phyloP scores from a whole-genome alignment of 441 rosid genomes.

The Biscutella auriculata region DNA sequence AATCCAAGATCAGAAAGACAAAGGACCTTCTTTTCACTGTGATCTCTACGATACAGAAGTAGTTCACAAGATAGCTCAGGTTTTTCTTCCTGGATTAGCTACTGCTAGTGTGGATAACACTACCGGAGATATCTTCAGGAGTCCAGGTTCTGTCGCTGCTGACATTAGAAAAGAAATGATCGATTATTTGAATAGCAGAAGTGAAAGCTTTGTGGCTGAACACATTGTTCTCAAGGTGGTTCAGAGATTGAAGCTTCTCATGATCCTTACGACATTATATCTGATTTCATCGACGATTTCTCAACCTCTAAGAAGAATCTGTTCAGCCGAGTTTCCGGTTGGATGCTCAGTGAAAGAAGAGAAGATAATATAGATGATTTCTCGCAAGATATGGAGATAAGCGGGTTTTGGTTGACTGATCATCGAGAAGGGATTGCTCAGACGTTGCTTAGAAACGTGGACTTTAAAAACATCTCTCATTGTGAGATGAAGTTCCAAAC shows the following conservation, averaged over 20 bases:
- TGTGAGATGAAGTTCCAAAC: conserved; percentile 52
- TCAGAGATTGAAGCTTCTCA: conserved; percentile 41
- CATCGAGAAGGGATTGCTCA: conserved; percentile 50
- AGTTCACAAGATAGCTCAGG: conserved; percentile 53
- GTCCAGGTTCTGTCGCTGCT: conserved; percentile 72
- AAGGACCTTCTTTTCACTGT: conserved; percentile 45
- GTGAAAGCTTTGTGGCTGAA: conserved; percentile 74
- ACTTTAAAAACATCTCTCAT: conserved; percentile 51
- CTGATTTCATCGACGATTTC: conserved; percentile 70
- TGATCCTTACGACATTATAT: conserved; percentile 60
- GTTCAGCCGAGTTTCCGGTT: conserved; percentile 68
- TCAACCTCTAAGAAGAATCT: conserved; percentile 62
- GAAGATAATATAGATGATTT: conserved; percentile 86
- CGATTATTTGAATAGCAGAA: conserved; percentile 53
- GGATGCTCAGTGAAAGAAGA: conserved; percentile 74
- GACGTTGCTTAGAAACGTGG: conserved; percentile 63
- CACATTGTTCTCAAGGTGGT: conserved; percentile 43
- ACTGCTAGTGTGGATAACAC: conserved; percentile 82
- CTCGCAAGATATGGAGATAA: conserved; percentile 72
- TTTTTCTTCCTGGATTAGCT: conserved; percentile 67
- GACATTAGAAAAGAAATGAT: conserved; percentile 69
- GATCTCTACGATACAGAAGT: conserved; percentile 51
- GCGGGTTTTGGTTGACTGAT: conserved; percentile 64
- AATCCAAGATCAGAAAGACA: conserved; percentile 48
- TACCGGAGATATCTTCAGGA: conserved; percentile 59